phyloP scores from a whole-genome alignment of 2,329 filamentous ascomycete genomes.

The Lecanicillium sp. region DNA sequence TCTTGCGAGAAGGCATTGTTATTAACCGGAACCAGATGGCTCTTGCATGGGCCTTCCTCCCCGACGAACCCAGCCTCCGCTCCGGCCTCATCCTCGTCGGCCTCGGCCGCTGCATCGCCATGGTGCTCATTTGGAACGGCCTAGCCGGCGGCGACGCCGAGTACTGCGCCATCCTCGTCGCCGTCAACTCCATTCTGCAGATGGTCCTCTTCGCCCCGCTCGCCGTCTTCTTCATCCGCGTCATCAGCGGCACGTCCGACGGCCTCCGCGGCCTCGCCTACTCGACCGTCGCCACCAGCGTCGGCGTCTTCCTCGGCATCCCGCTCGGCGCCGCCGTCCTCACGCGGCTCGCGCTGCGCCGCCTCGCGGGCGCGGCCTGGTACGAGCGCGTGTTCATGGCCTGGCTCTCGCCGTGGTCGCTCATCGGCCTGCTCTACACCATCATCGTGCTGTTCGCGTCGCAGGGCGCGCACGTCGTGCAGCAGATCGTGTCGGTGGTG shows the following conservation, averaged over 20 bases:
- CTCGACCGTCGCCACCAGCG: constrained; percentile 60
- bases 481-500: constrained; percentile 70
- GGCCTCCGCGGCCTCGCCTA: constrained; percentile 39
- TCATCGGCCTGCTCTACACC: constrained; percentile 72
- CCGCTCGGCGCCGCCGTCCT: constrained; percentile 61
- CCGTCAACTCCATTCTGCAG: constrained; percentile 60
- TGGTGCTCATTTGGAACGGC: constrained; percentile 67
- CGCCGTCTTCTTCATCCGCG: constrained; percentile 55
- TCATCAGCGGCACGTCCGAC: constrained; percentile 47
- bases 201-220: constrained; percentile 61
- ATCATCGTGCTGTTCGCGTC: constrained; percentile 73
- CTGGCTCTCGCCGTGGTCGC: constrained; percentile 59
- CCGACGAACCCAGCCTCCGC: constrained; percentile 43
- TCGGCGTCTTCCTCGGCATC: constrained; percentile 72
- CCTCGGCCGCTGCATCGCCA: constrained; percentile 38
- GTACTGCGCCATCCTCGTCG: constrained; percentile 68
- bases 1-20: no score
- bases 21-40: constrained; percentile 34
- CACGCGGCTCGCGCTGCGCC: constrained; percentile 41
- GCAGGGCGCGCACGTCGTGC: constrained; percentile 63
- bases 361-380: constrained; percentile 44
- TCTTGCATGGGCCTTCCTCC: constrained; percentile 55
- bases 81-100: constrained; percentile 25
- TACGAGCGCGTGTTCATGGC: constrained; percentile 62
- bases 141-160: constrained; percentile 65